Conservation (phyloP, 768 basidiomycete species). For the Neoboletus magnificus region DNA sequence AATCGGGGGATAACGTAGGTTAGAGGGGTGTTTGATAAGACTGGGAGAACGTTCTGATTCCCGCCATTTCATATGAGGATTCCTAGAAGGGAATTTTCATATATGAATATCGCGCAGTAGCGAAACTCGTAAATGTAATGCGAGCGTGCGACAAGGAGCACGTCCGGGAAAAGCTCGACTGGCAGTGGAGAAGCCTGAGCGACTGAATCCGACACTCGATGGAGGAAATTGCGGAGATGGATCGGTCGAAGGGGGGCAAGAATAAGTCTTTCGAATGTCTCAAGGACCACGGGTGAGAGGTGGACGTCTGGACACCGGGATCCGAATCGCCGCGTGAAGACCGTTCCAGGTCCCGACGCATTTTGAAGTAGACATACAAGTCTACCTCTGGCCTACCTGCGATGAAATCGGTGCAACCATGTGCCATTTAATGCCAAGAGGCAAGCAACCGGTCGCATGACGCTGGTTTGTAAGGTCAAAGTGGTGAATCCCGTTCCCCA, state of each 20-base stretch:
- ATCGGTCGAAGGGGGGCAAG: not conserved
- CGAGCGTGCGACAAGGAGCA: not conserved
- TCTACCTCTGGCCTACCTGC: not conserved
- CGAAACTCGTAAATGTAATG: not conserved
- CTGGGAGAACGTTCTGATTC: not conserved
- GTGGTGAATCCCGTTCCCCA: constrained; percentile 2
- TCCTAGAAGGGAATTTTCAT: not conserved
- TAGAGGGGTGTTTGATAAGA: constrained; percentile 1
- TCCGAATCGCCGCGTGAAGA: not conserved
- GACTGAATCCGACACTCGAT: not conserved
- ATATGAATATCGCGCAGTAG: not conserved
- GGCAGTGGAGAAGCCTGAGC: not conserved
- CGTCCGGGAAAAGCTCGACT: not conserved
- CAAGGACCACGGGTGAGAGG: not conserved
- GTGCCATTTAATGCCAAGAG: constrained; percentile 2
- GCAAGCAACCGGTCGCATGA: constrained; percentile 8
- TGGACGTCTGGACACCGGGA: not conserved
- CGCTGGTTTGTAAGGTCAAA: not conserved
- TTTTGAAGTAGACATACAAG: not conserved
- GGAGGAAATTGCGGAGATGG: constrained; percentile 5
- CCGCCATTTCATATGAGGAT: not conserved
- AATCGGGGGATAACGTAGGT: not conserved
- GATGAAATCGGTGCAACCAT: not conserved
- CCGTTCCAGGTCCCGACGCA: not conserved
- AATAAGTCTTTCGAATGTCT: not conserved